Evolutionary conservation across 148 eudicot genomes (phyloP).

Genomic region (Fagopyrum tataricum): DNA sequence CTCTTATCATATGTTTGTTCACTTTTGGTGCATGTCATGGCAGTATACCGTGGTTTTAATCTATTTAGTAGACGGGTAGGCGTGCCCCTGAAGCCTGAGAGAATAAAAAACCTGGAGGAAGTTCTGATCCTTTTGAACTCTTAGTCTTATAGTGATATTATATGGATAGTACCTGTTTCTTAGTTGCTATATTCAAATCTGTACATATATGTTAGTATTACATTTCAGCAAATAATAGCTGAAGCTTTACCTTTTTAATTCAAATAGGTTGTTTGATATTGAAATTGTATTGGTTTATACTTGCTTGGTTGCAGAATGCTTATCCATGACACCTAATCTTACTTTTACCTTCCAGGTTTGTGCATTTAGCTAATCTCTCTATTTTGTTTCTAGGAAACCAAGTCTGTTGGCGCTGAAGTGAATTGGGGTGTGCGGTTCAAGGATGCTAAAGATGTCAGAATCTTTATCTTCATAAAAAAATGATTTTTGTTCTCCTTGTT

Average conservation of each 20-base stretch:
- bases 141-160: not conserved
- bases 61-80: not conserved
- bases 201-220: not conserved
- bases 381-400: constrained; percentile 53
- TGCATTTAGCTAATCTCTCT: not conserved
- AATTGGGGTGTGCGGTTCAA: constrained; percentile 98
- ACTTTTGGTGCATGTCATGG: not conserved
- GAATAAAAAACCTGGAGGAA: not conserved
- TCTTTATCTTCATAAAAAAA: not conserved
- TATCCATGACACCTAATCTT: not conserved
- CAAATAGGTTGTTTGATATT: not conserved
- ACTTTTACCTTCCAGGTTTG: constrained; percentile 35
- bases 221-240: not conserved
- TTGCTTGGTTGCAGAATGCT: not conserved
- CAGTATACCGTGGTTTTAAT: not conserved
- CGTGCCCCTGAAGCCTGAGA: not conserved
- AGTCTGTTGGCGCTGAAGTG: constrained; percentile 96
- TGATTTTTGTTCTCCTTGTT: constrained; percentile 6
- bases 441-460: constrained; percentile 60
- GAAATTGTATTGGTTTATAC: not conserved
- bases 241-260: not conserved
- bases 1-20: not conserved
- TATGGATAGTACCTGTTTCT: not conserved
- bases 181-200: not conserved
- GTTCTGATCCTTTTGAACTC: not conserved